Percentiles rank a stretch among this genome's conserved stretches.
phyloP scores from a whole-genome alignment of 2,329 filamentous ascomycete genomes.

The Sclerotinia sclerotiorum region DNA sequence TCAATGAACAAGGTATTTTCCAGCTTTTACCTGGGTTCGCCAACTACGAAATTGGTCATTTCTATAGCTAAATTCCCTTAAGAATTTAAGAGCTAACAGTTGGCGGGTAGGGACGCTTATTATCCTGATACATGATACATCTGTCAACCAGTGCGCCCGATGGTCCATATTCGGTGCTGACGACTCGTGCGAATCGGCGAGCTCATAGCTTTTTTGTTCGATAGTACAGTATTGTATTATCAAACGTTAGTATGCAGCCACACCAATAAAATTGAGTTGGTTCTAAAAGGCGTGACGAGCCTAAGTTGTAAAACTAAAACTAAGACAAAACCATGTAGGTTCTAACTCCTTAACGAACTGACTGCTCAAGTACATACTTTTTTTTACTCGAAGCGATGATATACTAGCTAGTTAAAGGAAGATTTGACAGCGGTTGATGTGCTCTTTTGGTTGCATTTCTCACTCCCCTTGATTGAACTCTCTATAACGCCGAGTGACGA shows the following conservation, averaged over 20 bases:
- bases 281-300: conserved; percentile 12
- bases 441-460: conserved; percentile 17
- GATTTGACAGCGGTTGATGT: conserved; percentile 20
- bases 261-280: conserved; percentile 19
- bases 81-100: conserved; percentile 3
- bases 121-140: not conserved
- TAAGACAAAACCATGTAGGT: not conserved
- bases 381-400: conserved; percentile 12
- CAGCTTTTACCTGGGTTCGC: not conserved
- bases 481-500: conserved; percentile 21
- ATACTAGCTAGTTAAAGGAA: not conserved
- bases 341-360: not conserved
- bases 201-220: conserved; percentile 17
- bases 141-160: conserved; percentile 22
- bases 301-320: conserved; percentile 8
- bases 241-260: conserved; percentile 22
- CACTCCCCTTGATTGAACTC: conserved; percentile 1
- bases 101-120: conserved; percentile 21
- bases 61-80: not conserved
- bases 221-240: conserved; percentile 22
- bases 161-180: conserved; percentile 24
- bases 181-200: conserved; percentile 24
- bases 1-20: conserved; percentile 20
- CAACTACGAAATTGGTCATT: not conserved
- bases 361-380: not conserved